A percentile compares a stretch with the other conserved stretches of the same genome.
Conservation (phyloP, 495 filamentous ascomycete species). For the Delitschia confertaspora region DNA sequence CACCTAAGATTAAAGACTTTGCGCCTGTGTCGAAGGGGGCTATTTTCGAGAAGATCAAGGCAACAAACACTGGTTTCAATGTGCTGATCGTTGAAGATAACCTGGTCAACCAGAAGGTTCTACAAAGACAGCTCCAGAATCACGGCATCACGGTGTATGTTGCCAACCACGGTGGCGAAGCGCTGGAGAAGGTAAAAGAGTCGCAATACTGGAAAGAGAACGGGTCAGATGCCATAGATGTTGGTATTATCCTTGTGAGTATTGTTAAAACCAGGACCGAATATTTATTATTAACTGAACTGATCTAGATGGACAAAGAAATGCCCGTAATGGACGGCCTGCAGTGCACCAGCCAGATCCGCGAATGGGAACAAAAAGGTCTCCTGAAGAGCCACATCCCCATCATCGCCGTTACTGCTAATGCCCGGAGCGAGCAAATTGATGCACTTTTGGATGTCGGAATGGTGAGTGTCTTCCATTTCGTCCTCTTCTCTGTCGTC, state of each 20-base stretch:
- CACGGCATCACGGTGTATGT: slow-evolving; percentile 56
- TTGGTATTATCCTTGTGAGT: slow-evolving; percentile 72
- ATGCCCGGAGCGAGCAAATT: slow-evolving; percentile 61
- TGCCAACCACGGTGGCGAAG: slow-evolving; percentile 68
- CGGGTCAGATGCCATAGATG: slow-evolving; percentile 34
- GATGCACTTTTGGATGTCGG: slow-evolving; percentile 55
- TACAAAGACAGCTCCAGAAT: slow-evolving; percentile 54
- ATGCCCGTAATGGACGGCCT: slow-evolving; percentile 60
- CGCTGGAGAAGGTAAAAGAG: slow-evolving; percentile 48
- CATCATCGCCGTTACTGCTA: slow-evolving; percentile 71
- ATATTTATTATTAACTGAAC: too few relatives aligned
- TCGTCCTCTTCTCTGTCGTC: neutral
- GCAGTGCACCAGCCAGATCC: slow-evolving; percentile 56
- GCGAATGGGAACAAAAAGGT: slow-evolving; percentile 48
- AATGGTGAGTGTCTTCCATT: slow-evolving; percentile 61
- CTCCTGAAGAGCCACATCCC: slow-evolving; percentile 51
- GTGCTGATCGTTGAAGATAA: slow-evolving; percentile 75
- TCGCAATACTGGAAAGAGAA: slow-evolving; percentile 30
- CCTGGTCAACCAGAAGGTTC: slow-evolving; percentile 58
- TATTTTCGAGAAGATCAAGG: neutral
- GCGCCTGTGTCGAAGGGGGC: slow-evolving; percentile 5
- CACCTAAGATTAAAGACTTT: slow-evolving; percentile 29
- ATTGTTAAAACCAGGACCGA: too few relatives aligned
- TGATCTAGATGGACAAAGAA: too few relatives aligned
- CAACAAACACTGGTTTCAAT: slow-evolving; percentile 16